phyloP scores from a whole-genome alignment of 352 stramenopile genomes.

The Phytophthora pini region DNA sequence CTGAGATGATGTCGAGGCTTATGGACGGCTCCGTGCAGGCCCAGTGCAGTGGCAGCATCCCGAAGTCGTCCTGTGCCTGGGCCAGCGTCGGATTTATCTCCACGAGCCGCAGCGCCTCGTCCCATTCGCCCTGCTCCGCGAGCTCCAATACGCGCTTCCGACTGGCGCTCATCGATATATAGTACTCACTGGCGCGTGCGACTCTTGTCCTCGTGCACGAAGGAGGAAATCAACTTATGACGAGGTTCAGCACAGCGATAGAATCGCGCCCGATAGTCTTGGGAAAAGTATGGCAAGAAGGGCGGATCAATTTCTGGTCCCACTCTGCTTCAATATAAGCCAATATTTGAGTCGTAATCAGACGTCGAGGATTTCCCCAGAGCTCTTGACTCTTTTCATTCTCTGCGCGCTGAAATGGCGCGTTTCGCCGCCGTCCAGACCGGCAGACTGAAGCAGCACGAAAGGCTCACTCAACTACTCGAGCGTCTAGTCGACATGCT shows the following conservation, averaged over 20 bases:
- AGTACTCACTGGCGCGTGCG: constrained; percentile 10
- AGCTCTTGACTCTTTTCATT: constrained; percentile 1
- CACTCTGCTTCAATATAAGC: constrained; percentile 20
- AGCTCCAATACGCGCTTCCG: constrained; percentile 58
- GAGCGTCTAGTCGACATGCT: too few relatives aligned
- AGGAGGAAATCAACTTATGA: constrained; percentile 15
- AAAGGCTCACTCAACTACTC: not conserved
- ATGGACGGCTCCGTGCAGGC: constrained; percentile 72
- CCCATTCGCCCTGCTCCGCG: constrained; percentile 76
- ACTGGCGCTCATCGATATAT: constrained; percentile 44
- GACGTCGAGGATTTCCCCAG: constrained; percentile 3
- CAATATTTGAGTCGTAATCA: constrained; percentile 28
- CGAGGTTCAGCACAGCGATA: not conserved
- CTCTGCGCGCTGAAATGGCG: constrained; percentile 1
- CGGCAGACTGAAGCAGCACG: not conserved
- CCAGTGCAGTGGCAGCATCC: constrained; percentile 88
- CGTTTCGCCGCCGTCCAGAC: not conserved
- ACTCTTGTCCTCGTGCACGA: constrained; percentile 12
- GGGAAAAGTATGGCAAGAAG: constrained; percentile 13
- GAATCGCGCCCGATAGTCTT: constrained; percentile 11
- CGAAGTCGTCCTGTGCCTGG: constrained; percentile 79
- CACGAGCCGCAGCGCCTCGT: constrained; percentile 55
- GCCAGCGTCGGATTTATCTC: constrained; percentile 45
- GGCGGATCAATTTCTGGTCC: constrained; percentile 18
- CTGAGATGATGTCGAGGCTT: constrained; percentile 50